Conservation (phyloP, 345 rosid species). For the Citrus reticulata region DNA sequence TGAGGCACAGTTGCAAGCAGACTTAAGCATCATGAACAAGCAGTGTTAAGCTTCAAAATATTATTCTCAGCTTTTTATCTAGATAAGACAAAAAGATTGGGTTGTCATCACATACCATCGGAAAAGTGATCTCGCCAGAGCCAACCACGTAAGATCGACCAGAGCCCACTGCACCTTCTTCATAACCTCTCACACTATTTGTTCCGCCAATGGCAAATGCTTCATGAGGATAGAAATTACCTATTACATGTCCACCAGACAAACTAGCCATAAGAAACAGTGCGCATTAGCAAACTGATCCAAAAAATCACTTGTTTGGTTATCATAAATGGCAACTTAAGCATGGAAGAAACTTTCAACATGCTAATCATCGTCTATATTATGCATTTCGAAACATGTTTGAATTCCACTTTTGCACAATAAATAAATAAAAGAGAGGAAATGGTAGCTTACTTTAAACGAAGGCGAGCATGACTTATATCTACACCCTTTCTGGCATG, state of each 20-base stretch:
- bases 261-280: conserved; percentile 43
- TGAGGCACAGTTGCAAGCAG: not conserved
- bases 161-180: conserved; percentile 97
- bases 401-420: not conserved
- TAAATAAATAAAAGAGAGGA: not conserved
- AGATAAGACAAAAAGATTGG: not conserved
- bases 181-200: conserved; percentile 94
- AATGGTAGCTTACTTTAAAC: conserved; percentile 48
- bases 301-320: not conserved
- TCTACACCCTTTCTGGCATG: conserved; percentile 77
- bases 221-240: conserved; percentile 90
- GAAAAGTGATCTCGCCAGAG: conserved; percentile 84
- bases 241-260: conserved; percentile 85
- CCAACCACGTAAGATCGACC: conserved; percentile 88
- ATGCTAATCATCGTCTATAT: not conserved
- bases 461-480: conserved; percentile 74
- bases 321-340: not conserved
- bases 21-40: not conserved
- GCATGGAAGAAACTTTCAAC: not conserved
- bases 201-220: conserved; percentile 94
- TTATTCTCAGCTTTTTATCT: not conserved
- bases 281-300: conserved; percentile 17
- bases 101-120: conserved; percentile 51
- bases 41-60: not conserved
- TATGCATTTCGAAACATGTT: not conserved